Conservation (phyloP, 2,329 filamentous ascomycete genomes). For the Botrytis medusae region DNA sequence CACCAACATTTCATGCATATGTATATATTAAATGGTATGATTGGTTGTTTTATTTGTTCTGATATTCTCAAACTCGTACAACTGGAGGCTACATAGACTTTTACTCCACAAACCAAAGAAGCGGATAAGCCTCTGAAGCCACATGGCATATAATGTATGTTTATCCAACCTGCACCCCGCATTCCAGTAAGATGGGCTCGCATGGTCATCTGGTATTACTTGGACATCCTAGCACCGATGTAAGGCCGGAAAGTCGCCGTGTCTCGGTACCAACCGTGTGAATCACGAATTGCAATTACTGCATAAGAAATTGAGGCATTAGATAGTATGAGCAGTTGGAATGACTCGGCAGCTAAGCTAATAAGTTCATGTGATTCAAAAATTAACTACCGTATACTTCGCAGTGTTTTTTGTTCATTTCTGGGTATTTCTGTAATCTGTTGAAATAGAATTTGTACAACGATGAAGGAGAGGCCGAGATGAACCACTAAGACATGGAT, state of each 20-base stretch:
- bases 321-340: background rate
- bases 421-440: background rate
- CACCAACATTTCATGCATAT: background rate
- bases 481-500: background rate
- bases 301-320: background rate
- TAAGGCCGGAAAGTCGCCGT: constrained; percentile 20
- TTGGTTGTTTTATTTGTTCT: background rate
- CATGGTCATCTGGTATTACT: constrained; percentile 20
- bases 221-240: constrained; percentile 15
- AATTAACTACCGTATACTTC: background rate
- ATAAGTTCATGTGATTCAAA: background rate
- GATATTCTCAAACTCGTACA: constrained; percentile 5
- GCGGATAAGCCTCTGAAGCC: constrained; percentile 9
- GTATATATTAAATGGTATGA: background rate
- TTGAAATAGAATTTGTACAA: background rate
- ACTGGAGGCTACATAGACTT: background rate
- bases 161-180: constrained; percentile 19
- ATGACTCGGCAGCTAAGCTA: background rate
- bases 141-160: constrained; percentile 16
- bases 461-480: background rate
- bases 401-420: background rate
- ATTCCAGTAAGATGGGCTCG: constrained; percentile 14
- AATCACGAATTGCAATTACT: background rate
- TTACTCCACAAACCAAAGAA: constrained; percentile 12
- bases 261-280: constrained; percentile 12